Conservation (phyloP, 306 rosid genomes). For the Heteromeles arbutifolia region DNA sequence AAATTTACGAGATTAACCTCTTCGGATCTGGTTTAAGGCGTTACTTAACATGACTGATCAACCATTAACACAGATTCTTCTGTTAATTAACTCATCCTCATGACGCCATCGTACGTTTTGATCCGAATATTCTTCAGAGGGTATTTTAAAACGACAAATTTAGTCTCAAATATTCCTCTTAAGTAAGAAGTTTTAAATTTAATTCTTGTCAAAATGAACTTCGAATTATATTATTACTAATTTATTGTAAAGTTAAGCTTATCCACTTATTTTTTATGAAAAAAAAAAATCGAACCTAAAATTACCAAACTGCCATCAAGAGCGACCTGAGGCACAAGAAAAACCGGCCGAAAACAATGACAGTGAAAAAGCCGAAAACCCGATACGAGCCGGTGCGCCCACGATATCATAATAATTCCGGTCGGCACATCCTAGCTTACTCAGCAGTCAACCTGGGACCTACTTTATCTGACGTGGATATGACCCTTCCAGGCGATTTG, state of each 20-base stretch:
- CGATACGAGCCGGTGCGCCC: slow-evolving; percentile 28
- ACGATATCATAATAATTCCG: slow-evolving; percentile 33
- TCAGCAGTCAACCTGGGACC: slow-evolving; percentile 31
- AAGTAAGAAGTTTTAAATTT: rapidly evolving
- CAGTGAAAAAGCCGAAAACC: slow-evolving; percentile 21
- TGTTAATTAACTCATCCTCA: background rate
- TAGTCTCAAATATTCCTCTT: too few species aligned
- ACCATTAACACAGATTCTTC: too few species aligned
- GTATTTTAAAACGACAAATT: background rate
- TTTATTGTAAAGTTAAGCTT: rapidly evolving
- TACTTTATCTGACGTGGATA: slow-evolving; percentile 30
- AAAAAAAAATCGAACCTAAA: background rate
- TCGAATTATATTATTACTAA: too few species aligned
- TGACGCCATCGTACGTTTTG: background rate
- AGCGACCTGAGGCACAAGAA: slow-evolving; percentile 10
- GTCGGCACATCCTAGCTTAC: slow-evolving; percentile 42
- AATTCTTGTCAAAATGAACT: too few species aligned
- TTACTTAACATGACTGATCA: too few species aligned
- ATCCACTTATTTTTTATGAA: too few species aligned
- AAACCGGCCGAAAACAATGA: slow-evolving; percentile 21
- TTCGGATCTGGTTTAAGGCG: background rate
- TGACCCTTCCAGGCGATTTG: background rate
- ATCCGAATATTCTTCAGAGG: background rate
- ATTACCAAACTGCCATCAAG: background rate
- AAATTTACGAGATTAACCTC: background rate